Conservation (phyloP, 169 alveolate genomes). For the Eimeria acervulina region DNA sequence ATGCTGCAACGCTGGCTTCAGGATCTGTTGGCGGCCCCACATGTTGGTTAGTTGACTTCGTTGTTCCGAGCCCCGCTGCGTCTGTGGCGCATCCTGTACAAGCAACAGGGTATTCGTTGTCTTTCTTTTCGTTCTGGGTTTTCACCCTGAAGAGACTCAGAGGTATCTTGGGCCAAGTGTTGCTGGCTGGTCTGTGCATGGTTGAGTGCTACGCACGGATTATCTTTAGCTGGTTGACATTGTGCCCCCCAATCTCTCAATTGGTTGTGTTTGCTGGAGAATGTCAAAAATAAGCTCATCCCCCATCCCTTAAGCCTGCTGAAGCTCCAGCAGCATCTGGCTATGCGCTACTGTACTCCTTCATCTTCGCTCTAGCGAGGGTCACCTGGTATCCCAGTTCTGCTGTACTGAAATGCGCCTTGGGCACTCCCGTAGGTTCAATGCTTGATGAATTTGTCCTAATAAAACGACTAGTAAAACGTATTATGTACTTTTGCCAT, state of each 20-base stretch:
- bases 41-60: neutral
- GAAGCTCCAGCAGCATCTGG: neutral
- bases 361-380: neutral
- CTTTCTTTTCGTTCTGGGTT: neutral
- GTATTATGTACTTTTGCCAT: neutral
- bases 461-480: neutral
- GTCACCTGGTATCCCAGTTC: neutral
- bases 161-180: neutral
- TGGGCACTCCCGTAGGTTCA: neutral
- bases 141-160: neutral
- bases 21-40: neutral
- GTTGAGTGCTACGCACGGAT: neutral
- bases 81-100: neutral
- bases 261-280: neutral
- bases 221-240: neutral
- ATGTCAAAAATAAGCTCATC: neutral
- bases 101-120: neutral
- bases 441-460: neutral
- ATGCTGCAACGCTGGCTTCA: neutral
- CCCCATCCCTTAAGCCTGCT: neutral
- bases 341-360: neutral
- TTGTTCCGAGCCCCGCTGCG: neutral
- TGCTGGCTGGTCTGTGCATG: neutral
- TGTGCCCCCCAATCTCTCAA: neutral
- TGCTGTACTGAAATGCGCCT: neutral